A percentile compares a stretch with the other conserved stretches of the same genome.
These are phyloP conservation scores for Euptelea pleiosperma DNA, from an alignment of 164 flowering plant species.

Conservation along the genomic window DNA sequence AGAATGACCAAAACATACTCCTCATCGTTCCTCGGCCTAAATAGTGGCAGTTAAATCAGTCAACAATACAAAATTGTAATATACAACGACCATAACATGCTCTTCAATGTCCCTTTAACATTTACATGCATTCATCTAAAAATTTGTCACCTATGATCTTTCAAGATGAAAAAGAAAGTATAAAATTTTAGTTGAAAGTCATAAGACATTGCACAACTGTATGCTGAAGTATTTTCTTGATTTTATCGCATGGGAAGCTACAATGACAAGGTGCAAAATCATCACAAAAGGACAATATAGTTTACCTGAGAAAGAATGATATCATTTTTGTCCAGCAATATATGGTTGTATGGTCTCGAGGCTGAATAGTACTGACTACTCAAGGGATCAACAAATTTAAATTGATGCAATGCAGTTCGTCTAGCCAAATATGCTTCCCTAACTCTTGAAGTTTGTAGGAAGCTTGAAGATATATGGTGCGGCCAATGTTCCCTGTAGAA, in stretches of 20 bases:
- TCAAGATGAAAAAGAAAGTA: too few species aligned
- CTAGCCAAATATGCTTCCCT: slow-evolving; percentile 54
- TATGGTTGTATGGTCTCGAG: slow-evolving; percentile 28
- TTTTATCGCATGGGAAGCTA: neutral
- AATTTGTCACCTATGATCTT: too few species aligned
- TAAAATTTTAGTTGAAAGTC: too few species aligned
- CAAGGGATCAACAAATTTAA: slow-evolving; percentile 49
- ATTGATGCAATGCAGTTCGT: slow-evolving; percentile 41
- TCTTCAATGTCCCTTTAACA: too few species aligned
- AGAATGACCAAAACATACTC: too few species aligned
- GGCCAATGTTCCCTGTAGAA: slow-evolving; percentile 57
- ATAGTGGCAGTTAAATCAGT: too few species aligned
- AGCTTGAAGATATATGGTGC: slow-evolving; percentile 11
- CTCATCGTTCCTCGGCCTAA: too few species aligned
- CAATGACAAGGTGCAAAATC: slow-evolving; percentile 3
- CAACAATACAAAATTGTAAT: too few species aligned
- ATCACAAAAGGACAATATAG: neutral
- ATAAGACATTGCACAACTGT: too few species aligned
- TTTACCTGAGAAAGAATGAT: slow-evolving; percentile 47
- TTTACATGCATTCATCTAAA: too few species aligned
- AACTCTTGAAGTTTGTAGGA: slow-evolving; percentile 23
- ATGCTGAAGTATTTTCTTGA: neutral
- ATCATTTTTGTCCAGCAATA: slow-evolving; percentile 38
- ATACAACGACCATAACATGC: too few species aligned
- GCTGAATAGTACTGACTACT: slow-evolving; percentile 8